Evolutionary conservation across 2,329 filamentous ascomycete species (phyloP).

Genomic region (Colletotrichum tanaceti): DNA sequence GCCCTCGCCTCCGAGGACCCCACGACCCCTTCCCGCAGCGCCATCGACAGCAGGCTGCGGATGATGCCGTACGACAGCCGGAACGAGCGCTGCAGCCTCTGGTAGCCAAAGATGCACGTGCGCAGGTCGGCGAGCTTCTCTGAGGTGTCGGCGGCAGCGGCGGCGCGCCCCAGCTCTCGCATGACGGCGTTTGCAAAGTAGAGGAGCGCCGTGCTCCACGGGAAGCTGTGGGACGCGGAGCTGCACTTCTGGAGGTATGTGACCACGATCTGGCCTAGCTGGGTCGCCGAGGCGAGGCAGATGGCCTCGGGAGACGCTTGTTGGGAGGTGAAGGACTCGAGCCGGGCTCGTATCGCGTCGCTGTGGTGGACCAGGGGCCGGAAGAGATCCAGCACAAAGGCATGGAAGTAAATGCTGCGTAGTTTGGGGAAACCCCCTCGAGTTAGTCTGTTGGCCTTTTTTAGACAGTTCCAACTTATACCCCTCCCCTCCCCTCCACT

Average conservation of each 20-base stretch:
- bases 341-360: conserved; percentile 14
- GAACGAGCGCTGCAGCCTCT: conserved; percentile 18
- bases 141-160: neutral
- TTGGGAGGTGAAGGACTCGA: conserved; percentile 19
- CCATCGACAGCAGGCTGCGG: conserved; percentile 15
- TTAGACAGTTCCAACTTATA: no score
- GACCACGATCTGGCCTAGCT: conserved; percentile 1
- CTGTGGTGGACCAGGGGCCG: conserved; percentile 7
- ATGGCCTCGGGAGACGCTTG: conserved; percentile 24
- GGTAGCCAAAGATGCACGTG: conserved; percentile 21
- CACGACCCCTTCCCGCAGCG: conserved; percentile 12
- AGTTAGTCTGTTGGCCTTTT: neutral
- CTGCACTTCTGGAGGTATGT: conserved; percentile 11
- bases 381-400: conserved; percentile 23
- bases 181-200: conserved; percentile 19
- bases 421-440: neutral
- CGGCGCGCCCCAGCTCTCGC: neutral
- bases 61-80: conserved; percentile 8
- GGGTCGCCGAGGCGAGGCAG: conserved; percentile 4
- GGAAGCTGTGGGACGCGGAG: conserved; percentile 20
- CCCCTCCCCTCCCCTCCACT: no score
- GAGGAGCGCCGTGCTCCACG: conserved; percentile 20
- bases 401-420: conserved; percentile 18
- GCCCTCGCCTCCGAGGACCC: conserved; percentile 20
- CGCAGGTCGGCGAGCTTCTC: conserved; percentile 10